These are phyloP conservation scores for Apiotrichum siamense DNA, from an alignment of 1,284 basidiomycete genomes.

Conservation along the genomic window DNA sequence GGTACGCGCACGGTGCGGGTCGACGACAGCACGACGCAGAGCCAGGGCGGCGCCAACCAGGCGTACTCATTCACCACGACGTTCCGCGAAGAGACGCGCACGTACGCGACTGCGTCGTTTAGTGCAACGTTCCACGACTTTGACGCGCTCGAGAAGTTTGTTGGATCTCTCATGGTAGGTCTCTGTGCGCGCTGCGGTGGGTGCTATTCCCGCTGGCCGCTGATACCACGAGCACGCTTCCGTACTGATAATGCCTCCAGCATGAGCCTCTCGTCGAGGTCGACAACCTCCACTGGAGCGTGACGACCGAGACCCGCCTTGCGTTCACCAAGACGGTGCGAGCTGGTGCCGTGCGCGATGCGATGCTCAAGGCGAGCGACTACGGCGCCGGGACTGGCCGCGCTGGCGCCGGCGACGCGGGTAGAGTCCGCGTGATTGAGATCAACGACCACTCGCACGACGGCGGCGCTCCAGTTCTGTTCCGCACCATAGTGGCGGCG, in stretches of 20 bases:
- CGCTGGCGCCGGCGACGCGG: background rate
- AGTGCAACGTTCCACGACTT: slow-evolving; percentile 13
- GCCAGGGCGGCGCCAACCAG: background rate
- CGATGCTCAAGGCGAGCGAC: slow-evolving; percentile 11
- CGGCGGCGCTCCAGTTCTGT: too few species aligned
- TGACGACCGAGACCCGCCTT: background rate
- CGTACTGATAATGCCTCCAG: too few species aligned
- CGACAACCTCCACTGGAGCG: slow-evolving; percentile 1
- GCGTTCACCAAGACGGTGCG: slow-evolving; percentile 5
- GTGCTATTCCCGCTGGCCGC: background rate
- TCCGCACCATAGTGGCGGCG: background rate
- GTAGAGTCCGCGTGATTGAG: background rate
- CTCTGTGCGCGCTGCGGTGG: background rate
- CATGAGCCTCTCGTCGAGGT: background rate
- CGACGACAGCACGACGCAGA: background rate
- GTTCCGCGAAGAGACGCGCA: background rate
- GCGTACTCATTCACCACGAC: background rate
- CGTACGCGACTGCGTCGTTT: background rate
- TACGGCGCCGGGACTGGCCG: slow-evolving; percentile 5
- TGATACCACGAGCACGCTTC: too few species aligned
- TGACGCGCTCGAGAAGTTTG: background rate
- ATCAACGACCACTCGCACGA: slow-evolving; percentile 5
- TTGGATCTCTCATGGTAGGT: slow-evolving; percentile 4
- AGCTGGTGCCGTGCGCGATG: slow-evolving; percentile 9
- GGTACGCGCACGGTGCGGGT: background rate